Evolutionary conservation across 257 asterid genomes (phyloP).

Genomic region (Mitragyna speciosa): DNA sequence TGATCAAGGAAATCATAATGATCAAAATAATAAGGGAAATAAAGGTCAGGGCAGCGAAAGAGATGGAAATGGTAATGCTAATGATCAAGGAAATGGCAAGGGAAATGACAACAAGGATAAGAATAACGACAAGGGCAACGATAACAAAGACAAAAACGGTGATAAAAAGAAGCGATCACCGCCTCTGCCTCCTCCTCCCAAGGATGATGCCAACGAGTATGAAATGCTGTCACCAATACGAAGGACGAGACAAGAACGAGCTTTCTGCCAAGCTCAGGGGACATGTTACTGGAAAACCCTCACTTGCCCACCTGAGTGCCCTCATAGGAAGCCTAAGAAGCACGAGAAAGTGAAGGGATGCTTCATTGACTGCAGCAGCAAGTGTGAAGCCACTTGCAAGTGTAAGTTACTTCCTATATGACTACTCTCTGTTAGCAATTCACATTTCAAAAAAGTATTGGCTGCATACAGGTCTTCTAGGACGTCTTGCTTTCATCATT

Average conservation of each 20-base stretch:
- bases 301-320: constrained; percentile 57
- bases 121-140: constrained; percentile 5
- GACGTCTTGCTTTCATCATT: too few species aligned
- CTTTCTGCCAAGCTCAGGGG: constrained; percentile 42
- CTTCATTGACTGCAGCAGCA: constrained; percentile 60
- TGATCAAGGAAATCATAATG: constrained; percentile 19
- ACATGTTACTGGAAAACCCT: constrained; percentile 44
- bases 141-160: neutral
- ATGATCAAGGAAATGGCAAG: constrained; percentile 16
- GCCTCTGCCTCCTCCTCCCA: neutral
- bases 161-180: constrained; percentile 17
- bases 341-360: constrained; percentile 64
- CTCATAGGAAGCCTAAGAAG: constrained; percentile 55
- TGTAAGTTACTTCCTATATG: constrained; percentile 28
- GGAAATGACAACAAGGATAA: constrained; percentile 13
- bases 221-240: constrained; percentile 30
- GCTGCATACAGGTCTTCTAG: too few species aligned
- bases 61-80: neutral
- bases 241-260: constrained; percentile 45
- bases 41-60: constrained; percentile 8
- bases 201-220: constrained; percentile 30
- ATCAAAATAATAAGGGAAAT: neutral
- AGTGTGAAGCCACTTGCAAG: constrained; percentile 64
- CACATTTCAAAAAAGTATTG: too few species aligned
- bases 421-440: too few species aligned